Evolutionary conservation across 805 yeast species (phyloP).

Genomic region (Candida glaebosa): DNA sequence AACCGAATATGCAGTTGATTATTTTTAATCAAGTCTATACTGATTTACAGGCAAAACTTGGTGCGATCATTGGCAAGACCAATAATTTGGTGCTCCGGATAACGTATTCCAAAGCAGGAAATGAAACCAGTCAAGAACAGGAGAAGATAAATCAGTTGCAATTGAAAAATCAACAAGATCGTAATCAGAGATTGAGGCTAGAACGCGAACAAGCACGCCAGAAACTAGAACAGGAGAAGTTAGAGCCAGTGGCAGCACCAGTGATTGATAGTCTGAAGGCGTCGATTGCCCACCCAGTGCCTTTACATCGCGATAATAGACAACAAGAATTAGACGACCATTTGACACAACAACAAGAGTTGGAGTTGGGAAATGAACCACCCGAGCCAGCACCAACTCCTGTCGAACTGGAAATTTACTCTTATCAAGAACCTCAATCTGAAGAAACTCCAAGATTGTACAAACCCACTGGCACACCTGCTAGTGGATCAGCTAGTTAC

Average conservation of each 20-base stretch:
- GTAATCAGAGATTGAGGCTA: conserved; percentile 10
- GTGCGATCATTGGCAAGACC: conserved; percentile 18
- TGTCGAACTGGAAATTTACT: not conserved
- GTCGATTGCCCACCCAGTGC: not conserved
- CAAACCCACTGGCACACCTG: conserved; percentile 13
- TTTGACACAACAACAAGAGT: conserved; percentile 1
- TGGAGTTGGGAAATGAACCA: conserved; percentile 2
- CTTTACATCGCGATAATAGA: conserved; percentile 1
- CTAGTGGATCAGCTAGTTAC: conserved; percentile 13
- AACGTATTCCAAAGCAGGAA: conserved; percentile 11
- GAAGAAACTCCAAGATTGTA: conserved; percentile 18
- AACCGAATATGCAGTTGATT: not conserved
- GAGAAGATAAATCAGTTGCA: conserved; percentile 16
- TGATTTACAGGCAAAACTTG: conserved; percentile 7
- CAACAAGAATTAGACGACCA: conserved; percentile 4
- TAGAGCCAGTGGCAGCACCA: conserved; percentile 7
- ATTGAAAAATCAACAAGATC: conserved; percentile 14
- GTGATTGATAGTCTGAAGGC: not conserved
- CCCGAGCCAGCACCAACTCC: conserved; percentile 4
- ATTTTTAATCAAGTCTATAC: conserved; percentile 2
- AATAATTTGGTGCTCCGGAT: conserved; percentile 25
- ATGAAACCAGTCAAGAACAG: conserved; percentile 19
- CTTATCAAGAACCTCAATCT: conserved; percentile 4
- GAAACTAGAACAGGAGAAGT: conserved; percentile 8
- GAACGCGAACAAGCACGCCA: conserved; percentile 8